These are phyloP conservation scores for Xerocomus brunneocitrinus DNA, from an alignment of 768 basidiomycete species.

Conservation along the genomic window DNA sequence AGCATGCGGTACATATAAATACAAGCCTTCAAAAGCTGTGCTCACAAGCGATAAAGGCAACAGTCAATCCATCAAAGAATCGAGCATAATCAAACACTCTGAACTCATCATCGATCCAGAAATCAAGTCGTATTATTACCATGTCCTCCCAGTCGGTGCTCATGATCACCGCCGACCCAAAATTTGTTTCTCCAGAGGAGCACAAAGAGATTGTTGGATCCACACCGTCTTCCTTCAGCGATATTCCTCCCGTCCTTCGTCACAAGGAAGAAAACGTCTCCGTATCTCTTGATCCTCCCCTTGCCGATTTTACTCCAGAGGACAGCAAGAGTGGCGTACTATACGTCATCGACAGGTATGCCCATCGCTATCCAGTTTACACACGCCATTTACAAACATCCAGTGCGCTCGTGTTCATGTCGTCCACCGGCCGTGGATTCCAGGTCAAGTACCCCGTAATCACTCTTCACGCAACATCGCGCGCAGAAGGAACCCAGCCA, in stretches of 20 bases:
- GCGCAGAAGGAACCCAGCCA: conserved; percentile 51
- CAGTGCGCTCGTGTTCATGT: conserved; percentile 77
- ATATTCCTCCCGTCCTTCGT: conserved; percentile 79
- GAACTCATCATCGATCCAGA: not conserved
- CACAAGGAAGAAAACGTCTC: conserved; percentile 71
- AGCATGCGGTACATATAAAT: conserved; percentile 6
- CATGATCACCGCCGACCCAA: conserved; percentile 40
- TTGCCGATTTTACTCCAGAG: conserved; percentile 52
- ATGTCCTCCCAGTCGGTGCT: conserved; percentile 16
- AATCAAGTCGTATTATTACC: not conserved
- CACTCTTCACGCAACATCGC: conserved; percentile 89
- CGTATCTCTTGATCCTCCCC: conserved; percentile 62
- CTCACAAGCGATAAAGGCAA: not conserved
- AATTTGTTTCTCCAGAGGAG: conserved; percentile 57
- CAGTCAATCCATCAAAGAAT: no score
- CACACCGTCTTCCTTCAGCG: conserved; percentile 79
- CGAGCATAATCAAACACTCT: no score
- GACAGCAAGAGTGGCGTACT: conserved; percentile 61
- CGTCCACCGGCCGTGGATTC: conserved; percentile 66
- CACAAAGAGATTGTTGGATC: conserved; percentile 63
- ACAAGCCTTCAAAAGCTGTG: not conserved
- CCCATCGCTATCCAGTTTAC: conserved; percentile 3
- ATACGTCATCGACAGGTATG: conserved; percentile 83
- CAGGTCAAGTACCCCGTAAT: conserved; percentile 85
- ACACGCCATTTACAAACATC: conserved; percentile 2